Evolutionary conservation across 2,329 filamentous ascomycete species (phyloP), one percentile per base, ranked within the genome.

Genomic region (Xylaria digitata): DNA sequence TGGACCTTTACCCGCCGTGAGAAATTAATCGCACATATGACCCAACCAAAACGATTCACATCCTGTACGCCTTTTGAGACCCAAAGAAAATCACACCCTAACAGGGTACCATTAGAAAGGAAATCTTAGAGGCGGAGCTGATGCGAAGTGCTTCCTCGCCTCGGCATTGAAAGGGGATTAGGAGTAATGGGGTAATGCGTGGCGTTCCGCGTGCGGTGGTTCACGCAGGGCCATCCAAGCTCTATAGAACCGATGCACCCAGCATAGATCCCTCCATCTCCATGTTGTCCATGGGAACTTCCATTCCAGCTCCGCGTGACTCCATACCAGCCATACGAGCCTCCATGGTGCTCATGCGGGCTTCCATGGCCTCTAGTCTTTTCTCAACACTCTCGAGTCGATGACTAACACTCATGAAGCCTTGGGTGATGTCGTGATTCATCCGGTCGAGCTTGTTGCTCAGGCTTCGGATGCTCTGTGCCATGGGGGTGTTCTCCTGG

Each of bases 401-500:
- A 66, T 81, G 79, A 67, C 85, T 83, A 50, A 89, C 81, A 53
- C 84, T 82, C 70, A 81, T 77, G 65, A 89, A 80, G 6, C 84
- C 84, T 66, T 87, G 83, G 1, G 78, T 76, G 75, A 88, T 81
- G 43, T 89, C 87, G 74, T 88, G 86, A 63, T 80, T 82, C 66
- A 89, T 80, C 34, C 87, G 84, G 68, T 89, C 87, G 32, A 89
- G 78, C 78, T 88, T 89, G 75, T 88, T 87, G 6, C 82, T 86
- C 52, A 89, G 81, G 53, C 83, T 87, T 54, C 87, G 83, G 42
- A 89, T 83, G 57, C 82, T 86, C 72, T 87, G 87, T 1, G 85
- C 84, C 65, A 88, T 80, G 0, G 86, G 86, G 4, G 86, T 84
- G 73, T 85, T 86, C 74, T 88, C 86, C 67, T 87, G 84, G 30